Base-by-base conservation (phyloP, 2,329 filamentous ascomycete species). In the Trichoderma sp. region DNA sequence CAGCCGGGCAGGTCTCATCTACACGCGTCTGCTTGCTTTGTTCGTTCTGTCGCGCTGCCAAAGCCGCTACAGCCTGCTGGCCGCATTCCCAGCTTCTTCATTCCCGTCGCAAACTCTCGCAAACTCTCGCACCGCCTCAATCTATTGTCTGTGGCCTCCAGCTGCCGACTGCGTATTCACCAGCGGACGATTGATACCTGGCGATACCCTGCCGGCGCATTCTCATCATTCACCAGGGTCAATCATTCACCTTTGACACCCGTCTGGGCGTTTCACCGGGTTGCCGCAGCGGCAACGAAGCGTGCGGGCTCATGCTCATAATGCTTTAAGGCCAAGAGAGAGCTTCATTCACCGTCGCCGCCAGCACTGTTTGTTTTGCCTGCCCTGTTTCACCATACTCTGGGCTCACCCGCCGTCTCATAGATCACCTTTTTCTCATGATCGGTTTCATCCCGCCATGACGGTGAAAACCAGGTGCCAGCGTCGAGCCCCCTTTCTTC, bases 401-500 rank as follows among this genome's bases (percentile, higher is more conserved):
- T 52, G 61, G 66, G 58, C 55, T 61, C 59, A 63, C n/a, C 63
- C 64, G 65, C 68, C 71, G 66, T 75, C 75, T 69, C 68, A 66
- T 32, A 39, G 32, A 67, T 49, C 46, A 49, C 32, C 39, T 51
- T 30, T 39, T 28, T 67, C 68, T 68, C 68, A 69, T 69, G 68
- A 69, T 72, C 73, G 73, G 76, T 76, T 75, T 70, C 56, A 76
- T 72, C 72, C 76, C 77, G 79, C 77, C 78, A 87, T 87, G 85
- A 83, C 83, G 75, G 78, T 79, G 74, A 79, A 80, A 75, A 80
- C 77, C 75, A 79, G 80, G 71, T 83, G 80, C 74, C 81, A 81
- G 69, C 82, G 83, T 78, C 82, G 80, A 73, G 79, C 83, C 68
- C 85, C 86, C 70, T 87, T 85, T 76, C 82, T 87, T 70, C 83